Base-by-base conservation (phyloP, 192 early-diverging fungal species). In the Haplosporangium gracile region DNA sequence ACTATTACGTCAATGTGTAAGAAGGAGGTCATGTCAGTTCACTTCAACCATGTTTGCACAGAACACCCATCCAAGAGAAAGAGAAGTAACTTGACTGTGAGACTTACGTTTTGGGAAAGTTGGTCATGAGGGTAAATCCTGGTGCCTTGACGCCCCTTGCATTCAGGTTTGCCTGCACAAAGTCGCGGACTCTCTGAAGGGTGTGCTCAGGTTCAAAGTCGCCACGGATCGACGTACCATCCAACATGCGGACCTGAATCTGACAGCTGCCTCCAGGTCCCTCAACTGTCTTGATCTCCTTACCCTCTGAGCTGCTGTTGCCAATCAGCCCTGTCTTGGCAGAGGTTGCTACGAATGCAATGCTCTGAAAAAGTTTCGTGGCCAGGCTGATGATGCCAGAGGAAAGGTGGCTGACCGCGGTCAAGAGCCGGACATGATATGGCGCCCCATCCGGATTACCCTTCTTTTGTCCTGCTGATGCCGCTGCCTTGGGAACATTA, bases 311-410 rank as follows among this genome's bases (percentile, higher is more conserved):
- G 24, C 26, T n/a, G n/a, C 45, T 47, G 49, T 79, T 74, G 8
- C 83, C 78, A 65, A 85, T 72, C 15, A 85, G 74, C 15, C 83
- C 77, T 39, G 83, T 76, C 74, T 85, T 85, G 73, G 83, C 83
- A 10, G 78, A 78, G 8, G 71, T 53, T 7, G 83, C 83, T 1
- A 70, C 74, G 18, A 65, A 47, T 16, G 68, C 42, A 49, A 85
- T n/a, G 39, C 65, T 79, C 68, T 70, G 73, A 2, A 85, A 16
- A 29, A 43, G 79, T 9, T 47, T 32, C 10, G 73, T 16, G 18
- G 77, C 79, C 26, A 85, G 65, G 36, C 49, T 75, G 13, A 79
- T 26, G 42, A 85, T 76, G 40, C 83, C 83, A 0, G 83, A 45
- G 13, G 83, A 85, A 3, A 85, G 49, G 45, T 85, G 83, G 3